Percentiles rank a stretch among this genome's conserved stretches.
phyloP scores from a whole-genome alignment of 2,329 filamentous ascomycete genomes.

The Talaromyces sp. region DNA sequence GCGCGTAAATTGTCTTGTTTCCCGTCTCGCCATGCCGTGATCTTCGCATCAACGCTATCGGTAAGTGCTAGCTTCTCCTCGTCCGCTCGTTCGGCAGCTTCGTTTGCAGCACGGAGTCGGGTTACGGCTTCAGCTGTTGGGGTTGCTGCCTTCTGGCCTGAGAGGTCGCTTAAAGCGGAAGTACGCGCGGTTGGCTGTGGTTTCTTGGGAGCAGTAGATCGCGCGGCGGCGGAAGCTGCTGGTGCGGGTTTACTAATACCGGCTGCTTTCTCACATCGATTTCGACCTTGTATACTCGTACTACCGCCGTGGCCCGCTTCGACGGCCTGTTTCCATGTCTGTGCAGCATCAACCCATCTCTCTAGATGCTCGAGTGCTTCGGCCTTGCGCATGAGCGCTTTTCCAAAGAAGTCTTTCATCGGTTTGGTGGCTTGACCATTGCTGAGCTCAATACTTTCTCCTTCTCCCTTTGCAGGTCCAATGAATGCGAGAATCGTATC shows the following conservation, averaged over 20 bases:
- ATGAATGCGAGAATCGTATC: conserved; percentile 76
- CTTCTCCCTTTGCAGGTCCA: conserved; percentile 70
- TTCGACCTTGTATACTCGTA: conserved; percentile 76
- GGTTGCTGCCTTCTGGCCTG: conserved; percentile 40
- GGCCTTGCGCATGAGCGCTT: conserved; percentile 88
- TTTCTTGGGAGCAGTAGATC: conserved; percentile 32
- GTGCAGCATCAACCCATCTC: conserved; percentile 78
- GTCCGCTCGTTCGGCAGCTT: conserved; percentile 77
- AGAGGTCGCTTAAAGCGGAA: conserved; percentile 30
- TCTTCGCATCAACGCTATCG: conserved; percentile 75
- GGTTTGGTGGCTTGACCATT: conserved; percentile 65
- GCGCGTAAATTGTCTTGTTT: conserved; percentile 91
- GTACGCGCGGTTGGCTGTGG: background rate
- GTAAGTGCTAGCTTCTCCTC: conserved; percentile 87
- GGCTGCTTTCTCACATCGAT: conserved; percentile 83
- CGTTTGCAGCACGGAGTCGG: conserved; percentile 74
- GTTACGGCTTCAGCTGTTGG: conserved; percentile 69
- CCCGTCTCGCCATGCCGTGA: conserved; percentile 78
- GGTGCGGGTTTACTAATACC: conserved; percentile 55
- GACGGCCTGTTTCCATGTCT: conserved; percentile 76
- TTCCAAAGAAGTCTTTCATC: conserved; percentile 90
- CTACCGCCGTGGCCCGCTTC: conserved; percentile 81
- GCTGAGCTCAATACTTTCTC: conserved; percentile 69
- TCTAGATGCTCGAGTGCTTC: conserved; percentile 95
- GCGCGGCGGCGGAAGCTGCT: conserved; percentile 45